Evolutionary conservation across 805 yeast genomes (phyloP), one percentile per base, ranked within the genome.

Genomic region (Hagleromyces aurorensis): DNA sequence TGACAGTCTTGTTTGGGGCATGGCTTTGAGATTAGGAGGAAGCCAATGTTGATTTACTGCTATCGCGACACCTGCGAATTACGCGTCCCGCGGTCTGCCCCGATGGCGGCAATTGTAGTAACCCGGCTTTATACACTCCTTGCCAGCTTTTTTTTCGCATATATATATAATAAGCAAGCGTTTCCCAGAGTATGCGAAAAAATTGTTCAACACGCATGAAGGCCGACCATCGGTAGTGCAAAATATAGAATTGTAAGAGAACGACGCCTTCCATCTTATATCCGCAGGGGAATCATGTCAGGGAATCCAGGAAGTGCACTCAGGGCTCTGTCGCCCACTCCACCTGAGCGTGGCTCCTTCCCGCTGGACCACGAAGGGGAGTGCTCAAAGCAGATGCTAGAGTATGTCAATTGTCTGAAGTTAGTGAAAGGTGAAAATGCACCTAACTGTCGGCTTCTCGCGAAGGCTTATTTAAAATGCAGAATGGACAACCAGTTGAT

Each of bases 271-370:
- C 13, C 15, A 16, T 5, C n/a, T 8, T 4, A 3, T 7, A 2
- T 4, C 11, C 2, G 13, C 8, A 12, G 6, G 12, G 9, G n/a
- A 20, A n/a, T 16, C 10, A 54, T 55, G 60, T 46, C 55, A 13
- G 69, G 64, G 3, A 63, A 62, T 34, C 68, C 67, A 22, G 75
- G 75, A 19, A 65, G 65, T 35, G 50, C 69, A 10, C 44, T 67
- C 27, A 52, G 59, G 23, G 59, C 66, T 23, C 68, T 79, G 65
- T 65, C 74, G 9, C 95, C 96, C 7, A 79, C 89, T 0, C 95
- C 98, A 13, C 98, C 98, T 2, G 95, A 89, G 42, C 64, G 96
- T 43, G 98, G 98, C 0, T 84, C 97, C 0, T 89, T 89, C 57
- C 98, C 97, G 1, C 62, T 89, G 25, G 98, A 89, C 50, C 98